These are phyloP conservation scores for Dryas integrifolia DNA, from an alignment of 331 rosid species.

Conservation along the genomic window DNA sequence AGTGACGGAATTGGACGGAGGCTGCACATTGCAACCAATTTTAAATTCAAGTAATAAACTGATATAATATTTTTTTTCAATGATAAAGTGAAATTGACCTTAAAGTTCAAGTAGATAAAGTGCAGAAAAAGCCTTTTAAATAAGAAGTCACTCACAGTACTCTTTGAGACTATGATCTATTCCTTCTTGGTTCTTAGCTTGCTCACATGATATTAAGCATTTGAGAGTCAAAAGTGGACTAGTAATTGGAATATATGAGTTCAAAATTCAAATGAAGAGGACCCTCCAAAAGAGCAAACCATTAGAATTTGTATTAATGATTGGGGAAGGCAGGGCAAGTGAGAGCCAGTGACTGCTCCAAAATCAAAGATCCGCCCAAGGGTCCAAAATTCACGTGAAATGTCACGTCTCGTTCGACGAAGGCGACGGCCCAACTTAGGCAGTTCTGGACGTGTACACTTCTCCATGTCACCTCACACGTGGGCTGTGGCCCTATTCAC, in stretches of 20 bases:
- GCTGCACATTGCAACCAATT: no score
- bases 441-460: neutral
- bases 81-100: no score
- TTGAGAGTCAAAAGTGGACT: neutral
- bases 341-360: no score
- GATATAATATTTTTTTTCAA: no score
- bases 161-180: no score
- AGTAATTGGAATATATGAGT: no score
- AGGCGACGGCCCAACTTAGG: constrained; percentile 35
- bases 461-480: constrained; percentile 43
- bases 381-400: constrained; percentile 56
- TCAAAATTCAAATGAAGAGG: neutral
- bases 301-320: constrained; percentile 4
- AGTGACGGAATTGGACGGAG: no score
- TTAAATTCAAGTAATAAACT: no score
- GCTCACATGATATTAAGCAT: no score
- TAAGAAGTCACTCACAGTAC: neutral
- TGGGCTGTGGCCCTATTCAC: constrained; percentile 51
- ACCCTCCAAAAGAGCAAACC: neutral
- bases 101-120: no score
- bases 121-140: no score
- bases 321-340: neutral
- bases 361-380: neutral
- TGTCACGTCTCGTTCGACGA: constrained; percentile 31
- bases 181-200: no score